A percentile compares a stretch with the other conserved stretches of the same genome.
Evolutionary conservation across 441 rosid genomes (phyloP).

Genomic region (Gossypium davidsonii): DNA sequence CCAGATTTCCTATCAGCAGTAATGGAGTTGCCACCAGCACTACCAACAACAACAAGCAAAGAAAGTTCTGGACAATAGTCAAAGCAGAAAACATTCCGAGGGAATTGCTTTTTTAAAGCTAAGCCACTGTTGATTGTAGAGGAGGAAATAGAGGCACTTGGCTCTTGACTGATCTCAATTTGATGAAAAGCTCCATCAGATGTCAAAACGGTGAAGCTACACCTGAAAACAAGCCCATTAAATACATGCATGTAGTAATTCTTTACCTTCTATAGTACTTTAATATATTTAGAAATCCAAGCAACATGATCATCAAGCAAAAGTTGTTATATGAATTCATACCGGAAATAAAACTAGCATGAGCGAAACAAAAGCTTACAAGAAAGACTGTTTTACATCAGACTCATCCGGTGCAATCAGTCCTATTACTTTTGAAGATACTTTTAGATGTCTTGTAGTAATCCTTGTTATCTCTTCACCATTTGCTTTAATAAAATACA

Average conservation of each 20-base stretch:
- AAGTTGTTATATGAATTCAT: not conserved
- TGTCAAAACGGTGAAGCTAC: slow-evolving; percentile 57
- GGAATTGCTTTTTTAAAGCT: slow-evolving; percentile 50
- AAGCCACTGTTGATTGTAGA: slow-evolving; percentile 29
- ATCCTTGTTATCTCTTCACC: slow-evolving; percentile 76
- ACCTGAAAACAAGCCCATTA: slow-evolving; percentile 42
- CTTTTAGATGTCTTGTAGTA: slow-evolving; percentile 52
- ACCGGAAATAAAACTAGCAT: slow-evolving; percentile 6
- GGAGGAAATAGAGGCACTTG: slow-evolving; percentile 54
- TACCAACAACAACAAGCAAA: slow-evolving; percentile 58
- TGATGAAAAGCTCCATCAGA: slow-evolving; percentile 67
- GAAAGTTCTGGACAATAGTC: slow-evolving; percentile 60
- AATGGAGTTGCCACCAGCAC: slow-evolving; percentile 36
- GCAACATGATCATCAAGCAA: slow-evolving; percentile 4
- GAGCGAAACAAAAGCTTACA: slow-evolving; percentile 45
- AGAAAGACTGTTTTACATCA: slow-evolving; percentile 43
- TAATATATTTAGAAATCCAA: slow-evolving; percentile 4
- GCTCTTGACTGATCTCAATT: slow-evolving; percentile 65
- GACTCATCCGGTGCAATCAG: slow-evolving; percentile 45
- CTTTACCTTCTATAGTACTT: slow-evolving; percentile 13
- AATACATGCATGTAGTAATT: slow-evolving; percentile 16
- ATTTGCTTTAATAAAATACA: slow-evolving; percentile 72
- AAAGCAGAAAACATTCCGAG: slow-evolving; percentile 60
- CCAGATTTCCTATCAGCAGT: slow-evolving; percentile 46
- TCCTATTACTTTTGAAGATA: slow-evolving; percentile 60